phyloP scores from a whole-genome alignment of 2,329 filamentous ascomycete genomes.

The Falciphora oryzae region DNA sequence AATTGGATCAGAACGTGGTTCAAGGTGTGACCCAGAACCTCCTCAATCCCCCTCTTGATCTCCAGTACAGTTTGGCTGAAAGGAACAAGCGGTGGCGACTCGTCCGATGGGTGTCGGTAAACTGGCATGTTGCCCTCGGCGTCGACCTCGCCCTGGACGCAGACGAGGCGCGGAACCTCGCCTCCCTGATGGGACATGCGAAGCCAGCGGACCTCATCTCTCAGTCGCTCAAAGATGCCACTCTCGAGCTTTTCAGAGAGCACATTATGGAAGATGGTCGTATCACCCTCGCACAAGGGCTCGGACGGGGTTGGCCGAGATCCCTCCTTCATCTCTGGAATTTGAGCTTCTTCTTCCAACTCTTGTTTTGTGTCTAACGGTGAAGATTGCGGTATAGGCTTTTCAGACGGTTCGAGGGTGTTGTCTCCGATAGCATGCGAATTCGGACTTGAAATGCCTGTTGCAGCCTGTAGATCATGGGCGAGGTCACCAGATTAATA shows the following conservation, averaged over 20 bases:
- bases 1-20: constrained; percentile 93
- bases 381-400: background rate
- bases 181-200: constrained; percentile 90
- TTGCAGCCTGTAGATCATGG: background rate
- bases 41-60: constrained; percentile 65
- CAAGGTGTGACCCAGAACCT: constrained; percentile 67
- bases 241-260: constrained; percentile 52
- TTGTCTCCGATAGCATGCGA: background rate
- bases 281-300: constrained; percentile 74
- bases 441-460: background rate
- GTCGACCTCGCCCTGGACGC: constrained; percentile 71
- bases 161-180: constrained; percentile 84
- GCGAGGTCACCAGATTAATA: background rate
- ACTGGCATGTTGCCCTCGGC: constrained; percentile 72
- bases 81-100: constrained; percentile 68
- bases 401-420: background rate
- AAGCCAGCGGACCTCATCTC: constrained; percentile 76
- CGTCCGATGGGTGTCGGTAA: constrained; percentile 92
- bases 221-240: constrained; percentile 63
- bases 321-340: background rate
- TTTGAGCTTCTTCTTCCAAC: background rate
- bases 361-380: background rate
- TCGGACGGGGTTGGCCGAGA: constrained; percentile 24
- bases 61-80: constrained; percentile 69
- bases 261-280: constrained; percentile 64